Conservation (phyloP, 805 yeast species). For the Saccharomycopsis sp. region DNA sequence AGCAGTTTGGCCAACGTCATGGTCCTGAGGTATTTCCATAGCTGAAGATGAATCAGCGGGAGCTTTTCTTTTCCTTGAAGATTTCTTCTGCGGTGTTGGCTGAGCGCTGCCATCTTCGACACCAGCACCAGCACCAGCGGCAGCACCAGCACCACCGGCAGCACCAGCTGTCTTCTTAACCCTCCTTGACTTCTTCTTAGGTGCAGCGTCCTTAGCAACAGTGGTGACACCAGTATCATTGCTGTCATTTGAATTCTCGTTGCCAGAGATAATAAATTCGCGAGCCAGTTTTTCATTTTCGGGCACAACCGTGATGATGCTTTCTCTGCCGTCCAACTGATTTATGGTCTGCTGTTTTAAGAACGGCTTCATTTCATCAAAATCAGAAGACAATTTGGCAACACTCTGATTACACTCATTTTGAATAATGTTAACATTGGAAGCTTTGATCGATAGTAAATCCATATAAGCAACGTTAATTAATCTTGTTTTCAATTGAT, state of each 20-base stretch:
- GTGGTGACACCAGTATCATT: neutral
- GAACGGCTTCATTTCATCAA: conserved; percentile 1
- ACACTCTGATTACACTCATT: neutral
- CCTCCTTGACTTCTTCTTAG: neutral
- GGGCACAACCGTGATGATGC: conserved; percentile 9
- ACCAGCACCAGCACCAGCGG: neutral
- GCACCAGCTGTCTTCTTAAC: neutral
- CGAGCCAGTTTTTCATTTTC: conserved; percentile 1
- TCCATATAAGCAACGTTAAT: conserved; percentile 5
- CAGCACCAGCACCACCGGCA: neutral
- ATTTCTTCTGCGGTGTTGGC: neutral
- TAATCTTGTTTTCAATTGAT: neutral
- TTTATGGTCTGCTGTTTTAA: conserved; percentile 5
- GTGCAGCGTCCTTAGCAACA: neutral
- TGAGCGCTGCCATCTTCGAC: neutral
- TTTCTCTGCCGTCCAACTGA: conserved; percentile 13
- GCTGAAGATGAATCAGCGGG: neutral
- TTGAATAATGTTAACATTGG: conserved; percentile 1
- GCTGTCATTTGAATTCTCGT: neutral
- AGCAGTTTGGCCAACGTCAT: no score
- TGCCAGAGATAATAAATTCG: neutral
- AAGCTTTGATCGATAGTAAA: conserved; percentile 1
- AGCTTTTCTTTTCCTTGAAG: neutral
- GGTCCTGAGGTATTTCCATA: no score
- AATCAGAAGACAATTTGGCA: neutral